Conservation (phyloP, 805 yeast genomes). For the Kodamaea sagamina region DNA sequence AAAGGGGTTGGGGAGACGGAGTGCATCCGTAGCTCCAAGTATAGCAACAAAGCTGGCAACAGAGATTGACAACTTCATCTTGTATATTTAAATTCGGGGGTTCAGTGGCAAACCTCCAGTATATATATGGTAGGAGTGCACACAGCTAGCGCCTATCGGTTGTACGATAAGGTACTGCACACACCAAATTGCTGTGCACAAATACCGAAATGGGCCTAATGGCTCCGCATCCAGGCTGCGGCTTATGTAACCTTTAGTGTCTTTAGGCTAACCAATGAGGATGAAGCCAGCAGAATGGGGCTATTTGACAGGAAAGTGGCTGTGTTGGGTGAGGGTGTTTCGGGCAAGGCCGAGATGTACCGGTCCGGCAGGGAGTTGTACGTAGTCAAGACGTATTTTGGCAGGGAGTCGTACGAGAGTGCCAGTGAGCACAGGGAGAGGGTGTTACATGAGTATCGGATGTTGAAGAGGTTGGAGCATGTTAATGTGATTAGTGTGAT, state of each 20-base stretch:
- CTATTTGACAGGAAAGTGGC: slow-evolving; percentile 1
- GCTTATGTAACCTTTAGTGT: neutral
- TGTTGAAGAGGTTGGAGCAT: slow-evolving; percentile 31
- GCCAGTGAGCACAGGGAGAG: slow-evolving; percentile 39
- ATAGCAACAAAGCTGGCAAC: slow-evolving; percentile 21
- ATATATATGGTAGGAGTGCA: slow-evolving; percentile 10
- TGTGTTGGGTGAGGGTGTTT: slow-evolving; percentile 24
- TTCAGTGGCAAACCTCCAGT: slow-evolving; percentile 4
- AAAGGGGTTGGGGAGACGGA: slow-evolving; percentile 25
- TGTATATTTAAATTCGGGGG: neutral
- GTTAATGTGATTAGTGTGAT: slow-evolving; percentile 36
- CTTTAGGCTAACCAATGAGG: slow-evolving; percentile 6
- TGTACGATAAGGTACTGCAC: neutral
- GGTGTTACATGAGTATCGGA: slow-evolving; percentile 38
- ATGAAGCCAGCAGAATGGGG: neutral
- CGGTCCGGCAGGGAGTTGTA: slow-evolving; percentile 10
- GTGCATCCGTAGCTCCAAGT: slow-evolving; percentile 23
- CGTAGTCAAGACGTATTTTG: slow-evolving; percentile 50
- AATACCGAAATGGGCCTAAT: slow-evolving; percentile 1
- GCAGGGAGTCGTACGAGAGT: slow-evolving; percentile 41
- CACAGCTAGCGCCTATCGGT: slow-evolving; percentile 4
- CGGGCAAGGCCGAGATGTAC: slow-evolving; percentile 37
- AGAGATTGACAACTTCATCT: slow-evolving; percentile 25
- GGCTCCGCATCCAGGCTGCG: neutral
- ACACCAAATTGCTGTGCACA: slow-evolving; percentile 2